Evolutionary conservation across 73 alveolate genomes (phyloP).

Genomic region (Paramecium sexaurelia): DNA sequence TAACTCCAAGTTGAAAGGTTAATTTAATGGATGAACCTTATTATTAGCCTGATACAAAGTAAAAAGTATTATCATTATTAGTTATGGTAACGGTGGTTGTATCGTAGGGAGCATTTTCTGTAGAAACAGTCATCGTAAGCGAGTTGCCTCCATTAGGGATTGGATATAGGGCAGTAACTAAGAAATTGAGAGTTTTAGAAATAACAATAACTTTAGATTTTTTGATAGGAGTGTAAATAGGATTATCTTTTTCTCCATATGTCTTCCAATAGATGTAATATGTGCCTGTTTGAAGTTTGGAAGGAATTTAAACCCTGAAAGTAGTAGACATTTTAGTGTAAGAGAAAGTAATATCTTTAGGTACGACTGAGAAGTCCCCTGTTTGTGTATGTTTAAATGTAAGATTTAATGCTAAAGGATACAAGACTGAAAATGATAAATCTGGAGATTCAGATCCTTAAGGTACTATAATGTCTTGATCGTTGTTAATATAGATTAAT

Average conservation of each 20-base stretch:
- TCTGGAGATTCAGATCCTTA: constrained; percentile 66
- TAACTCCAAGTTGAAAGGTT: not conserved
- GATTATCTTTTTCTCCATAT: constrained; percentile 60
- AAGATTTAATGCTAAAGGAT: constrained; percentile 63
- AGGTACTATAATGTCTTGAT: constrained; percentile 38
- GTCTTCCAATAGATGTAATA: constrained; percentile 66
- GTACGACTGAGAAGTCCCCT: constrained; percentile 39
- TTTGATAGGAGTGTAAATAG: constrained; percentile 58
- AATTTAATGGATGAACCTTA: not conserved
- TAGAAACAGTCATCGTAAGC: constrained; percentile 29
- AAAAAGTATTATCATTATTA: not conserved
- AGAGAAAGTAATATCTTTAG: not conserved
- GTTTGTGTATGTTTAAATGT: constrained; percentile 59
- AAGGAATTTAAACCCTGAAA: constrained; percentile 67
- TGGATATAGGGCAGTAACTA: constrained; percentile 44
- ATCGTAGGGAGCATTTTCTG: constrained; percentile 63
- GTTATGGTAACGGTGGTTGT: not conserved
- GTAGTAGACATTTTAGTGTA: constrained; percentile 17
- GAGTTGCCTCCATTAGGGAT: constrained; percentile 71
- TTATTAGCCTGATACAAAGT: not conserved
- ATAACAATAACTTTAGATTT: constrained; percentile 55
- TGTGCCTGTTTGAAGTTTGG: not conserved
- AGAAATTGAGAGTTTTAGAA: not conserved
- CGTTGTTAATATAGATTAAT: constrained; percentile 57
- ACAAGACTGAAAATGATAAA: not conserved